Evolutionary conservation across 2,329 filamentous ascomycete genomes (phyloP).

Genomic region (Gaeumannomyces tritici): DNA sequence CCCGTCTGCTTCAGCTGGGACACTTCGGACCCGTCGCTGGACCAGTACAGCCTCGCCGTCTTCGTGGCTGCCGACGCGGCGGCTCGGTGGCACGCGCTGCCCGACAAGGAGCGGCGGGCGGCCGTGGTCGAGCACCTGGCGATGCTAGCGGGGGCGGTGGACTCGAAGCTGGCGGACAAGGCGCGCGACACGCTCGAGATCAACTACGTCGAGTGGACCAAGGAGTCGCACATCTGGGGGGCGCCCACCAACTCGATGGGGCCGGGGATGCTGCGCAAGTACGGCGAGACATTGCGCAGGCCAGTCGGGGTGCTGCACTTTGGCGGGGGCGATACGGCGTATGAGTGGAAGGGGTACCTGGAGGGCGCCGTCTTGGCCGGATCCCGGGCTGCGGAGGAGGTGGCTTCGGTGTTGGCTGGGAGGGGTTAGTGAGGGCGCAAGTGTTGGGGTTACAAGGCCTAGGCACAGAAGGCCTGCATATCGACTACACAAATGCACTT

Average conservation of each 20-base stretch:
- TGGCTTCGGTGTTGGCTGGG: slow-evolving; percentile 9
- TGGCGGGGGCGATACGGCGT: slow-evolving; percentile 42
- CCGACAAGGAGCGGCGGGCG: slow-evolving; percentile 6
- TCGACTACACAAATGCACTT: no score
- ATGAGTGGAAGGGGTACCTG: slow-evolving; percentile 48
- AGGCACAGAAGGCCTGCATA: no score
- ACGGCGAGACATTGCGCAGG: slow-evolving; percentile 18
- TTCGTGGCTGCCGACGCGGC: slow-evolving; percentile 29
- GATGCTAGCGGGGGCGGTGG: background rate
- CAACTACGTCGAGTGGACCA: slow-evolving; percentile 4
- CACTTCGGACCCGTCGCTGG: slow-evolving; percentile 8
- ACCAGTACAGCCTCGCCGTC: slow-evolving; percentile 25
- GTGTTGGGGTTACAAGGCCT: no score
- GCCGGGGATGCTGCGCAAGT: slow-evolving; percentile 6
- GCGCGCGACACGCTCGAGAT: background rate
- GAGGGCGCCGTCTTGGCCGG: slow-evolving; percentile 44
- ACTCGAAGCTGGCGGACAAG: background rate
- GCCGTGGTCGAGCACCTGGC: slow-evolving; percentile 15
- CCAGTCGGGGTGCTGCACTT: slow-evolving; percentile 30
- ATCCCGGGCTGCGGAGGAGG: slow-evolving; percentile 35
- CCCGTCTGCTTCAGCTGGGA: slow-evolving; percentile 1
- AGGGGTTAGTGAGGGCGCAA: no score
- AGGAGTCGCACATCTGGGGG: slow-evolving; percentile 7
- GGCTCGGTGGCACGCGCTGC: slow-evolving; percentile 18
- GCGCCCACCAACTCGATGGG: slow-evolving; percentile 6